Evolutionary conservation across 2,329 filamentous ascomycete species (phyloP), one percentile per base, ranked within the genome.

Genomic region (Emergomyces orientalis): DNA sequence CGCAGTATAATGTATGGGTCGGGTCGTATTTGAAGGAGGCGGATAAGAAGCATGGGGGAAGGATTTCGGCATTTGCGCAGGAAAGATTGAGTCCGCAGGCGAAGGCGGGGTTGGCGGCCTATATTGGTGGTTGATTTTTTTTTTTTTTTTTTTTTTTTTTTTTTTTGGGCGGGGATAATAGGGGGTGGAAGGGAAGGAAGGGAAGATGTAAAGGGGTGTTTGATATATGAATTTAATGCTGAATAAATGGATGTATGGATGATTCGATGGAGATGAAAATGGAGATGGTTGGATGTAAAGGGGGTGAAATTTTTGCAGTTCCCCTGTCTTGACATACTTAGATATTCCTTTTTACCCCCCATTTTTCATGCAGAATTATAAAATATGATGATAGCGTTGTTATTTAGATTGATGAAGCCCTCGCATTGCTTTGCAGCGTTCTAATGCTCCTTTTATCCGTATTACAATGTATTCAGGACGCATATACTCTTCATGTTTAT

Each of bases 1-100:
- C 91, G 62, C 89, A 91, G 64, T 79, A 91, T 61, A 88, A 88
- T 73, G 75, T 73, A 11, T 99, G 93, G 93, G 92, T 96, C n/a
- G 82, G 88, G 62, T 79, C 83, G 66, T 91, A 90, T 73, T 79
- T 97, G 71, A 88, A 87, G 71, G 85, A 87, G 43, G 90, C 91
- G 7, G 90, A 97, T 75, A 79, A 80, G 71, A 85, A 87, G 69
- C 86, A 91, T 69, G 80, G 81, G 56, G 91, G 91, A 1, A 83
- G 84, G 22, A 83, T 97, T 66, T 85, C 83, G 34, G 79, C 78
- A 63, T 93, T 89, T 71, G 88, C 92, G 61, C 80, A 85, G 66
- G 84, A 90, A 74, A 84, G 90, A 68, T 78, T 97, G 65, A 79
- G 82, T 55, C 79, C 82, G 1, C 84, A 90, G 70, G 83, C 79